A percentile compares a stretch with the other conserved stretches of the same genome.
These are phyloP conservation scores for Solioccasus polychromus DNA, from an alignment of 768 basidiomycete species.

Conservation along the genomic window DNA sequence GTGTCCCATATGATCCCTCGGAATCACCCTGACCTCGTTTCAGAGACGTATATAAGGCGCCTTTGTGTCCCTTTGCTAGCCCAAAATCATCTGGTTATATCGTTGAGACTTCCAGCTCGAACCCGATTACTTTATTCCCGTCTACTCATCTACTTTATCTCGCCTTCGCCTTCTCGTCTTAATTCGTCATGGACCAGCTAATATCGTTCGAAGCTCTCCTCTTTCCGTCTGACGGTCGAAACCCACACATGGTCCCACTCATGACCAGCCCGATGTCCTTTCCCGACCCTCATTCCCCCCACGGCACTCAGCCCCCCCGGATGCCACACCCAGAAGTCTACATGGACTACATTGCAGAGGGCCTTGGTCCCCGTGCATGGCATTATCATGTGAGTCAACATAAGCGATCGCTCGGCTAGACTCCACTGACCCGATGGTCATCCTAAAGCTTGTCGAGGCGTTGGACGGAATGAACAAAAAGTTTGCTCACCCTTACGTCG, in stretches of 20 bases:
- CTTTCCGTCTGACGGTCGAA: slow-evolving; percentile 75
- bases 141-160: slow-evolving; percentile 16
- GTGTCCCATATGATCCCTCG: slow-evolving; percentile 21
- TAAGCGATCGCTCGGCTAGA: slow-evolving; percentile 13
- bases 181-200: slow-evolving; percentile 57
- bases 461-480: slow-evolving; percentile 79
- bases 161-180: slow-evolving; percentile 11
- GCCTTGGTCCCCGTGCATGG: slow-evolving; percentile 66
- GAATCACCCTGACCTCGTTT: slow-evolving; percentile 42
- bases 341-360: slow-evolving; percentile 84
- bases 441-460: slow-evolving; percentile 60
- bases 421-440: slow-evolving; percentile 19
- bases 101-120: slow-evolving; percentile 16
- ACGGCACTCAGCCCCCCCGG: slow-evolving; percentile 48
- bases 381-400: slow-evolving; percentile 58
- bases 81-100: slow-evolving; percentile 23
- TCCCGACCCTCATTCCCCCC: slow-evolving; percentile 43
- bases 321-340: slow-evolving; percentile 82
- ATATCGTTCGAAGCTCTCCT: slow-evolving; percentile 67
- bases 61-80: slow-evolving; percentile 16
- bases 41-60: slow-evolving; percentile 28
- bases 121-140: slow-evolving; percentile 17
- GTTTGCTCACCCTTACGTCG: slow-evolving; percentile 75
- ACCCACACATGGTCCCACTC: slow-evolving; percentile 67
- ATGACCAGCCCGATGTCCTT: slow-evolving; percentile 63